Percentiles rank a stretch among this genome's conserved stretches.
phyloP scores from a whole-genome alignment of 1,139 yeast genomes.

The Kodamaea sp. region DNA sequence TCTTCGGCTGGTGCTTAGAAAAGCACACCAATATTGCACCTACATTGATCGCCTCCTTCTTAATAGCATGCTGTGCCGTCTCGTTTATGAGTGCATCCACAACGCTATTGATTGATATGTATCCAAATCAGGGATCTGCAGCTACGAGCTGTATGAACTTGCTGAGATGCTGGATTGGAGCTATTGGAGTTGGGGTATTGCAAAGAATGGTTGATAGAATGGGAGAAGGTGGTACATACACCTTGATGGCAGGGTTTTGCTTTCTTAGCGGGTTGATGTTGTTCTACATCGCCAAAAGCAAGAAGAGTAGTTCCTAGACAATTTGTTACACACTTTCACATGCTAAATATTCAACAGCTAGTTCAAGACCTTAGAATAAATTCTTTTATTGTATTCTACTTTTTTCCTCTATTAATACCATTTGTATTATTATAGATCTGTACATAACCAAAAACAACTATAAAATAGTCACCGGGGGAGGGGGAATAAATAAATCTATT shows the following conservation, averaged over 20 bases:
- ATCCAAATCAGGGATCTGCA: slow-evolving; percentile 31
- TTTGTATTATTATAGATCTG: slow-evolving; percentile 1
- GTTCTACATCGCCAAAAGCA: slow-evolving; percentile 3
- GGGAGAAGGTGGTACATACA: slow-evolving; percentile 26
- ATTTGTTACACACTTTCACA: no score
- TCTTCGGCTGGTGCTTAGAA: slow-evolving; percentile 72
- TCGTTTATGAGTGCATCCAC: slow-evolving; percentile 25
- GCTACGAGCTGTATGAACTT: slow-evolving; percentile 34
- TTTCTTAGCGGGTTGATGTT: slow-evolving; percentile 7
- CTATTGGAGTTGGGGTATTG: slow-evolving; percentile 23
- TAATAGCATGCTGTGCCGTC: slow-evolving; percentile 49
- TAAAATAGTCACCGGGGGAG: no score
- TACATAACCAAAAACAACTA: no score
- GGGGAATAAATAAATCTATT: slow-evolving; percentile 36
- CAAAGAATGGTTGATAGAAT: slow-evolving; percentile 20
- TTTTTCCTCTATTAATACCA: no score
- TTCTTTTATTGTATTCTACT: not conserved
- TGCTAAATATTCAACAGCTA: no score
- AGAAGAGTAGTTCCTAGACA: no score
- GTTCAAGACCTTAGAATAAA: not conserved
- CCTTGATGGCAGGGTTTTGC: slow-evolving; percentile 22
- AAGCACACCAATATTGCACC: slow-evolving; percentile 50
- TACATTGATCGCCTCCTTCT: slow-evolving; percentile 55
- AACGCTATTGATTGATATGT: slow-evolving; percentile 33
- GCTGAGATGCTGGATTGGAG: slow-evolving; percentile 26